Percentiles rank a stretch among this genome's conserved stretches.
These are phyloP conservation scores for Trichophyton benhamiae DNA, from an alignment of 2,329 filamentous ascomycete species.

Conservation along the genomic window DNA sequence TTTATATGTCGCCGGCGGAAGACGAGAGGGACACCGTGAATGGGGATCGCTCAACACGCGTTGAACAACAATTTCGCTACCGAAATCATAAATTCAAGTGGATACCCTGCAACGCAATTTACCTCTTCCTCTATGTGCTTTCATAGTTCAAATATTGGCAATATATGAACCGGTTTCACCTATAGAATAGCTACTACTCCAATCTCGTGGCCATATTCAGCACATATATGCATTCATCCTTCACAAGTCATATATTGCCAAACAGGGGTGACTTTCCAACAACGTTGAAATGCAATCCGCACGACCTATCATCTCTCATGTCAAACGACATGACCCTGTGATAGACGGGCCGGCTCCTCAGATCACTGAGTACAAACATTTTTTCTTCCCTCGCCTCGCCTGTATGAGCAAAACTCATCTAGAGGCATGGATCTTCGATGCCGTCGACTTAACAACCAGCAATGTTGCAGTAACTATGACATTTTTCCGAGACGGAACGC, in stretches of 20 bases:
- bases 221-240: too few species aligned
- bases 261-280: too few species aligned
- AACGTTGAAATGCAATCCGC: background rate
- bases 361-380: background rate
- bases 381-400: background rate
- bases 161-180: too few species aligned
- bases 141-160: too few species aligned
- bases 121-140: too few species aligned
- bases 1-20: background rate
- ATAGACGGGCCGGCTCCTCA: background rate
- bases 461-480: slow-evolving; percentile 4
- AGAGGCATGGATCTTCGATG: slow-evolving; percentile 5
- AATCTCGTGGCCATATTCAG: too few species aligned
- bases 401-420: slow-evolving; percentile 3
- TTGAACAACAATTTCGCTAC: too few species aligned
- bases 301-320: background rate
- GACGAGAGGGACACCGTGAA: background rate
- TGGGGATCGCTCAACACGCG: too few species aligned
- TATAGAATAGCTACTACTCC: too few species aligned
- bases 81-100: too few species aligned
- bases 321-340: background rate
- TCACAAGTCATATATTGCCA: too few species aligned
- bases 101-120: too few species aligned
- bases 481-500: slow-evolving; percentile 4
- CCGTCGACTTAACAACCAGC: background rate